Base-by-base conservation (phyloP, 768 basidiomycete species). In the Amylocystis lapponica region DNA sequence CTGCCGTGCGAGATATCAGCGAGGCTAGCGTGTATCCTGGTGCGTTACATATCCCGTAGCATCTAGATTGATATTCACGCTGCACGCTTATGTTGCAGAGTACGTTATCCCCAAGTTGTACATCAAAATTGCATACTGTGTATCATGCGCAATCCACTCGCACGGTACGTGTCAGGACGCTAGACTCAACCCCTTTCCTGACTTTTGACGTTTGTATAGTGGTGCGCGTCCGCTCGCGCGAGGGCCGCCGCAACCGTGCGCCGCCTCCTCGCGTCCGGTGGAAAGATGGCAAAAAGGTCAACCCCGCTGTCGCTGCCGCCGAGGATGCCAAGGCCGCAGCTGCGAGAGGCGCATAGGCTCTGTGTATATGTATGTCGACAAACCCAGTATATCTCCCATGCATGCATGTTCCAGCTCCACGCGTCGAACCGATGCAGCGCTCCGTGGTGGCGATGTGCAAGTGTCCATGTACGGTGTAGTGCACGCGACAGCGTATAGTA, bases 111-210 rank as follows among this genome's bases (percentile, higher is more conserved):
- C 95, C 29, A 98, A 98, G 68, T 71, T 98, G 52, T 97, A 98
- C 79, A 86, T 94, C 78, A 95, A 97, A 83, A 90, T 96, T 58
- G 86, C 81, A 33, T 97, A 99, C 78, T 99, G 96, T 68, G 88
- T 99, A 45, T 96, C 94, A 37, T 99, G 96, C 65, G 96, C 96
- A 29, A 97, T 99, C 66, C 96, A 99, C 77, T 92, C 93, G 56
- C 96, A 99, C 68, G 88, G 93, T 92, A 52, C 50, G 87, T 66
- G 12, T 27, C 17, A 4, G 8, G 11, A n/a, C n/a, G n/a, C n/a
- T n/a, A n/a, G n/a, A n/a, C n/a, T n/a, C n/a, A n/a, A 19, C 10
- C 26, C 46, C 23, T 51, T 35, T 27, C 19, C 35, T 26, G 8
- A 2, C 16, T n/a, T n/a, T n/a, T n/a, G n/a, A n/a, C 30, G 10